Percentiles rank a stretch among this genome's conserved stretches.
phyloP scores from a whole-genome alignment of 306 rosid species.

The Pyrus bretschneideri region DNA sequence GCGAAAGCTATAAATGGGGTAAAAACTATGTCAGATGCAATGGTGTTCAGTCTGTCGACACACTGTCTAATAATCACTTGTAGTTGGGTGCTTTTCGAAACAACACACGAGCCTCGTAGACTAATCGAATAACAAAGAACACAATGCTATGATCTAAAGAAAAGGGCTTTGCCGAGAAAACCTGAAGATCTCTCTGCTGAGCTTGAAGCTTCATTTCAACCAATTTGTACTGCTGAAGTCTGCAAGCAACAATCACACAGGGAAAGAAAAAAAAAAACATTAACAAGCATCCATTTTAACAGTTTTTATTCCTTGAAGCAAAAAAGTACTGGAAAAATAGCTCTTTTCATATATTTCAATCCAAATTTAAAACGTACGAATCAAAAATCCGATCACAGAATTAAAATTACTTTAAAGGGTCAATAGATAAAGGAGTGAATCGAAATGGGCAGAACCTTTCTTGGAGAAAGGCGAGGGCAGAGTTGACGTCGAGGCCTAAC shows the following conservation, averaged over 20 bases:
- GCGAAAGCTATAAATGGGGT: not conserved
- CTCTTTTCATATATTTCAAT: not conserved
- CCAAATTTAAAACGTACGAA: not conserved
- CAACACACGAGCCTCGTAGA: not conserved
- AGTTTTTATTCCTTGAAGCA: not conserved
- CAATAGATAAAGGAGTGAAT: not conserved
- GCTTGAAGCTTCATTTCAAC: constrained; percentile 99
- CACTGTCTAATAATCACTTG: not conserved
- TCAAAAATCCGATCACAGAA: not conserved
- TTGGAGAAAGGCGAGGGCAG: constrained; percentile 65
- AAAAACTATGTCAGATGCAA: not conserved
- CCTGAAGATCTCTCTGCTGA: constrained; percentile 89
- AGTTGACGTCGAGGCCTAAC: constrained; percentile 55
- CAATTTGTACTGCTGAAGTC: constrained; percentile 94
- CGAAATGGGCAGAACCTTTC: constrained; percentile 38
- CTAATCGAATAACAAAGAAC: not conserved
- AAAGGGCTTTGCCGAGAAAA: constrained; percentile 9
- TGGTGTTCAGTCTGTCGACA: not conserved
- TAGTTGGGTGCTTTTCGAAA: not conserved
- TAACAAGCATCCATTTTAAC: not conserved
- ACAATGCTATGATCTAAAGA: not conserved
- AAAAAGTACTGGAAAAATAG: not conserved
- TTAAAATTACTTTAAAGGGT: not conserved
- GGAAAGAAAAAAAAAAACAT: not conserved
- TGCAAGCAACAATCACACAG: constrained; percentile 27